These are phyloP conservation scores for Monosporascus sp. DNA, from an alignment of 2,329 filamentous ascomycete genomes.

Conservation along the genomic window DNA sequence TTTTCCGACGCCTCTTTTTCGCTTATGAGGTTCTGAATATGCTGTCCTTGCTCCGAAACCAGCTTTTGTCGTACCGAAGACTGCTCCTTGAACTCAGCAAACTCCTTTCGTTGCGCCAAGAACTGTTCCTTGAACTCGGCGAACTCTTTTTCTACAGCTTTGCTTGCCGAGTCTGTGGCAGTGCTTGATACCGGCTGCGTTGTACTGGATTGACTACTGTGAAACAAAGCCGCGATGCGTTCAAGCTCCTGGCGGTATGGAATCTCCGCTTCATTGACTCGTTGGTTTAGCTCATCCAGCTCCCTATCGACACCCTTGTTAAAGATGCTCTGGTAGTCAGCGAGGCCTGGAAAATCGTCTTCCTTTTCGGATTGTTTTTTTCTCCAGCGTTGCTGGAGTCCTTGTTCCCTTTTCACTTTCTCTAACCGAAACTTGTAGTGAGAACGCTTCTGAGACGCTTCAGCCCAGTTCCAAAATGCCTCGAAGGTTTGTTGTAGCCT, in stretches of 20 bases:
- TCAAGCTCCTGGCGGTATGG: conserved; percentile 13
- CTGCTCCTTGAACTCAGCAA: conserved; percentile 12
- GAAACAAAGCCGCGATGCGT: conserved; percentile 8
- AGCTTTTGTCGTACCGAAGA: conserved; percentile 9
- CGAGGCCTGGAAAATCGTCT: conserved; percentile 14
- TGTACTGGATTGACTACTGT: background rate
- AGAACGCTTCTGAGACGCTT: conserved; percentile 6
- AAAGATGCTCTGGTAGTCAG: conserved; percentile 14
- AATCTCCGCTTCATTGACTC: conserved; percentile 8
- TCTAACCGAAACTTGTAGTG: conserved; percentile 7
- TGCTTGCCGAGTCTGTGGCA: conserved; percentile 7
- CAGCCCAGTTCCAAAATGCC: conserved; percentile 6
- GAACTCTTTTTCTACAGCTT: conserved; percentile 16
- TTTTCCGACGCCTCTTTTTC: background rate
- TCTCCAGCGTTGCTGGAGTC: background rate
- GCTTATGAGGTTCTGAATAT: background rate
- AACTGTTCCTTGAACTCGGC: conserved; percentile 10
- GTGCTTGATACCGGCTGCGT: conserved; percentile 3
- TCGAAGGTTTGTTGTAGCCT: conserved; percentile 19
- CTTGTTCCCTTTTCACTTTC: conserved; percentile 2
- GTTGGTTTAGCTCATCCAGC: conserved; percentile 12
- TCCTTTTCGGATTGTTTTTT: conserved; percentile 12
- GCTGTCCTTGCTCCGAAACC: conserved; percentile 9
- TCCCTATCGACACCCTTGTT: conserved; percentile 7
- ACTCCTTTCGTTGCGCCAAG: conserved; percentile 10